Evolutionary conservation across 2,329 filamentous ascomycete genomes (phyloP), one percentile per base, ranked within the genome.

Genomic region (Penicillium sp.): DNA sequence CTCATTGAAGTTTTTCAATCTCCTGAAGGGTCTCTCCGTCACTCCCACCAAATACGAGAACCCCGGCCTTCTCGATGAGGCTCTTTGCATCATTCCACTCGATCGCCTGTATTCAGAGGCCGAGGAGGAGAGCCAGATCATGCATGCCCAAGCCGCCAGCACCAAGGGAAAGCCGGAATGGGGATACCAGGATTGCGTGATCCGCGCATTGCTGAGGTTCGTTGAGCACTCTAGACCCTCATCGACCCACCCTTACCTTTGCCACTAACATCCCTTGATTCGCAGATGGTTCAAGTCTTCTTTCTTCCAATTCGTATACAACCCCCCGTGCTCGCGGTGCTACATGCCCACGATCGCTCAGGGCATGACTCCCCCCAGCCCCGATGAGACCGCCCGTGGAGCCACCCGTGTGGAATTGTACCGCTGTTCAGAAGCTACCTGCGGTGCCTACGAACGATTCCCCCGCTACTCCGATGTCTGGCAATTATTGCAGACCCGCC

Each of bases 271-370:
- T 56, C 55, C 59, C 61, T 63, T 56, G 46, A 52, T 58, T 61
- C 51, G 21, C 56, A 91, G 90, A 76, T 98, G 95, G 95, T 99
- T 97, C 80, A 96, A 95, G 79, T 85, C 89, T 63, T 89, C 90
- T 8, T 98, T 98, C 79, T 98, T 98, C 78, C 87, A 89, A 58
- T 99, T 93, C 88, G 91, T 98, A 68, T 96, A 97, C 79, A 97
- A 97, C 76, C 95, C 95, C 0, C 84, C 89, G 19, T 98, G 95
- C 75, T 84, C 89, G 10, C 81, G 85, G 54, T 99, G 95, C 75
- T 81, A 88, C 65, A 90, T 89, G 49, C 91, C 91, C 39, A 97
- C 93, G 3, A 85, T 95, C 55, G 88, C 87, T 10, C 85, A 89
- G 68, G 93, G 93, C 65, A 89, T 91, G 84, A 91, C 90, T 1